Base-by-base conservation (phyloP, 257 asterid genomes). In the Rubia yunnanensis region DNA sequence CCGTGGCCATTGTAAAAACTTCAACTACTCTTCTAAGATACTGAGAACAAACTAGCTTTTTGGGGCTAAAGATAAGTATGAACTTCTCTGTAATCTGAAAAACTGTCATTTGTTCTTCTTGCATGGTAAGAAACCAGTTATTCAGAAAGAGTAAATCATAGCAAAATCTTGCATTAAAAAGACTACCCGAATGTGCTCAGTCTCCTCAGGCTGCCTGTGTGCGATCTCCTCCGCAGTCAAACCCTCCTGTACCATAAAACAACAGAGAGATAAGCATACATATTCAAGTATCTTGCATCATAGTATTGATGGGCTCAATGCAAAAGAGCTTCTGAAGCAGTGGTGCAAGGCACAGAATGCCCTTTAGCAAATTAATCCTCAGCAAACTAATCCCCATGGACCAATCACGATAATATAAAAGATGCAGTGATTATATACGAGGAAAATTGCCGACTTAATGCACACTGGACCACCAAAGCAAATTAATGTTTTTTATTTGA, bases 221-320 rank as follows among this genome's bases (percentile, higher is more conserved):
- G 83, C 82, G 22, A 78, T 78, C 84, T 92, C 98, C 71, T 89
- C 95, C 31, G 92, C 88, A n/a, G 95, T 85, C 68, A 81, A 81
- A 72, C 96, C 98, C 73, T 79, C 92, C 98, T 92, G 96, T 53
- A 68, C 34, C 52, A 60, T 50, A 53, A 44, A 4, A 66, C 53
- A 66, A 26, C 63, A n/a, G 10, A 20, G 41, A 11, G 11, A 46
- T 7, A 6, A 38, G 64, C 9, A n/a, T n/a, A n/a, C n/a, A n/a
- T n/a, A n/a, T n/a, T 26, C 20, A 5, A n/a, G 35, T 23, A 11
- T 18, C 31, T 18, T 57, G 10, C 8, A n/a, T 41, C 24, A 18
- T n/a, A 61, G 48, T 22, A 23, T 15, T 26, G 6, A 18, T 26
- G 9, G 26, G 27, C 13, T 23, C n/a, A n/a, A 24, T 9, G 17